Evolutionary conservation across 2,329 filamentous ascomycete species (phyloP), one percentile per base, ranked within the genome.

Genomic region (Cytospora chrysosperma): DNA sequence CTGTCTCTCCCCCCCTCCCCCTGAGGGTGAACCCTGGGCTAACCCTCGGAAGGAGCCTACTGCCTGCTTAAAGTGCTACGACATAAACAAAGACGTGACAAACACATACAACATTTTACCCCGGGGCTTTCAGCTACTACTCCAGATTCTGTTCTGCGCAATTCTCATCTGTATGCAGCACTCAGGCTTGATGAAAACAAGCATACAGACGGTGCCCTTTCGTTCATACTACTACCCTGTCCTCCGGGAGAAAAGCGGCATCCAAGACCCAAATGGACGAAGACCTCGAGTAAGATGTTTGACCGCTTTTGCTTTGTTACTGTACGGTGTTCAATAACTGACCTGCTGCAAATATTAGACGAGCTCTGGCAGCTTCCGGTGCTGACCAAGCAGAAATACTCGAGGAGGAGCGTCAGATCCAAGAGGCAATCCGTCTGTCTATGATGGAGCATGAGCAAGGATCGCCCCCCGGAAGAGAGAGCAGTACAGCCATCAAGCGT

Each of bases 341-440:
- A 61, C 21, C 13, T 17, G 28, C 26, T 17, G 28, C 0, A 9
- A 21, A 9, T 19, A 0, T n/a, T 6, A 58, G 55, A 24, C 28
- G 37, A 32, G 30, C 56, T 53, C 17, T 34, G 19, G 24, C 27
- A 24, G 26, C 50, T 52, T 55, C 58, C n/a, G 12, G 24, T 19
- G n/a, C 40, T 27, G 49, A 32, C 37, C 53, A 50, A 34, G 24
- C 24, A 34, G 61, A 37, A 24, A 17, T 37, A 13, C 47, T 24
- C 32, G 47, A 54, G 40, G 57, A 59, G 30, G 56, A 56, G 24
- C 51, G 52, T 24, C 51, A 56, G 51, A 21, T 63, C 17, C 56
- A 60, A 47, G 56, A 60, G 27, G 52, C 32, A 21, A 61, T 52
- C n/a, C 62, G 57, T 43, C 26, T 64, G 52, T 63, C 56, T 27